Evolutionary conservation across 2,329 filamentous ascomycete species (phyloP).

Genomic region (Talaromyces marneffei): DNA sequence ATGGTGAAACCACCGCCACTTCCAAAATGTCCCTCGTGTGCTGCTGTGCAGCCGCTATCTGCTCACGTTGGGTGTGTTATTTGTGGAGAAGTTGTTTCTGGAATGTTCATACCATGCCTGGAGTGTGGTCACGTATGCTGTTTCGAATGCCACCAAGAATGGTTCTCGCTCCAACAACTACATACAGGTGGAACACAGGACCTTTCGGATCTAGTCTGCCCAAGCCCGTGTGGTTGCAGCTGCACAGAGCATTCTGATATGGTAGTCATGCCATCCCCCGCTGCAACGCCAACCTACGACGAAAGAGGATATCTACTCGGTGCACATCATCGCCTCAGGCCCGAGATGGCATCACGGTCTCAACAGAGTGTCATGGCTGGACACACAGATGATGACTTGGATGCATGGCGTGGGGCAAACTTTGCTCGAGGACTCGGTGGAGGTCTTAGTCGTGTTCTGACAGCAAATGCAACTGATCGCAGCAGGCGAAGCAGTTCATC

Average conservation of each 20-base stretch:
- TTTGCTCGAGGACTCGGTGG: constrained; percentile 39
- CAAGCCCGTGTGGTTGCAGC: constrained; percentile 44
- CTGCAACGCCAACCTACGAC: constrained; percentile 4
- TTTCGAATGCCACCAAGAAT: constrained; percentile 39
- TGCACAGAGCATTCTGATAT: constrained; percentile 34
- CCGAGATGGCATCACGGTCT: constrained; percentile 15
- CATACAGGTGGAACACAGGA: not conserved
- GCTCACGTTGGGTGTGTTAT: constrained; percentile 39
- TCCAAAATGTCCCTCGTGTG: constrained; percentile 33
- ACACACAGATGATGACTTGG: constrained; percentile 32
- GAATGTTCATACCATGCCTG: constrained; percentile 44
- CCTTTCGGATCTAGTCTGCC: constrained; percentile 27
- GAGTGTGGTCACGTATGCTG: constrained; percentile 45
- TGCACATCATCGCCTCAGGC: constrained; percentile 15
- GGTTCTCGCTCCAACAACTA: constrained; percentile 29
- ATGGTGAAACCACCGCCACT: constrained; percentile 16
- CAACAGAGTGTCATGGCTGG: constrained; percentile 17
- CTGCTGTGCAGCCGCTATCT: constrained; percentile 28
- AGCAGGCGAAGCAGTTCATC: constrained; percentile 8
- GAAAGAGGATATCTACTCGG: constrained; percentile 16
- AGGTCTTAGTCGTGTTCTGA: constrained; percentile 37
- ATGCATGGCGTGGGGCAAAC: constrained; percentile 32
- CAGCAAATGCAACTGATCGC: constrained; percentile 8
- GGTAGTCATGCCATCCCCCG: constrained; percentile 4
- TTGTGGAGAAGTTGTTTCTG: constrained; percentile 39